Base-by-base conservation (phyloP, 2,329 filamentous ascomycete species). In the Sclerotinia sclerotiorum region DNA sequence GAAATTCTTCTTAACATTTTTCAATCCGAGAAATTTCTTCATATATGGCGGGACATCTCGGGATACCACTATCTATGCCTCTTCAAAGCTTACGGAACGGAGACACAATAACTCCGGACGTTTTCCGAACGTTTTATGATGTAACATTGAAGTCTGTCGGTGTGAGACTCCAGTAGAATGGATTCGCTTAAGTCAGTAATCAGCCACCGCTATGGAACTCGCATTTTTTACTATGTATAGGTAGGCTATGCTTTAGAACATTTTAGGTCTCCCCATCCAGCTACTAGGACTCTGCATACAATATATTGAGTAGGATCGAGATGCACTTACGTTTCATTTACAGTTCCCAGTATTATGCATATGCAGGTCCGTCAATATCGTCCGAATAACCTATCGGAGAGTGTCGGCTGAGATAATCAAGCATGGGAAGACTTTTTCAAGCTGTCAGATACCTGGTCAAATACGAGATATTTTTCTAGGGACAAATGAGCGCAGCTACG, bases 351-450 rank as follows among this genome's bases (percentile, higher is more conserved):
- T 21, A 15, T 42, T 51, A 51, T 27, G 48, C 46, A 51, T 51
- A 62, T 51, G 60, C 60, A 63, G 60, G 60, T 63, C 60, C 60
- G 39, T 63, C 60, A 63, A 39, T 27, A 52, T 42, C 24, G 32
- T 39, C 60, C 60, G 32, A 39, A 52, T 21, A 51, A 51, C 60
- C 46, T 63, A 39, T 51, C 60, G 29, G 60, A 63, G 32, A 27
- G n/a, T 39, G 4, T 63, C 48, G 15, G 29, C 32, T 27, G 60
- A 61, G 44, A 27, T 63, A 27, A 32, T 32, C 32, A 42, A 51
- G n/a, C 17, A 35, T 27, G 29, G n/a, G 39, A 63, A 51, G 15
- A 39, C 32, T 19, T 27, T 62, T 27, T 24, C 21, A 39, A 27
- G 15, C n/a, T 51, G n/a, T 39, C 46, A 51, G 39, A 24, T 51